phyloP scores from a whole-genome alignment of 2,329 filamentous ascomycete genomes.

The Thielaviopsis musarum region DNA sequence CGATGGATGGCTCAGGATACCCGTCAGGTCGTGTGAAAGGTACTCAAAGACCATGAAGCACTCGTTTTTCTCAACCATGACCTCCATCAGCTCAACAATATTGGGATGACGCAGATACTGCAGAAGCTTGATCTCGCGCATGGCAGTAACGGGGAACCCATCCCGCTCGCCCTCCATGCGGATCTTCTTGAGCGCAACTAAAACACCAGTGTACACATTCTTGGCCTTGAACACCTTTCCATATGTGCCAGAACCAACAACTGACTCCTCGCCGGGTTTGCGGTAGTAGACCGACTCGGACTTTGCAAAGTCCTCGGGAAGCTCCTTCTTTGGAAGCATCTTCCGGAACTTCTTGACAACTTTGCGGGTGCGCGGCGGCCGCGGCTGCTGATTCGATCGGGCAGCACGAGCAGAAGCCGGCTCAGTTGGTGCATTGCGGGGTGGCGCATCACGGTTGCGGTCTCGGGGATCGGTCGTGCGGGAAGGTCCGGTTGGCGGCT shows the following conservation, averaged over 20 bases:
- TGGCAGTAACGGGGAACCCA: slow-evolving; percentile 79
- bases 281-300: slow-evolving; percentile 88
- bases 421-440: slow-evolving; percentile 34
- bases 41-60: slow-evolving; percentile 99
- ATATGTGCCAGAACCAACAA: slow-evolving; percentile 88
- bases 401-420: slow-evolving; percentile 30
- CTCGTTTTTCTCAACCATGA: slow-evolving; percentile 97
- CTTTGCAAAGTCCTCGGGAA: slow-evolving; percentile 53
- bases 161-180: slow-evolving; percentile 87
- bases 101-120: slow-evolving; percentile 71
- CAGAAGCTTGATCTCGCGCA: slow-evolving; percentile 81
- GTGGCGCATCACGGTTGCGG: slow-evolving; percentile 22
- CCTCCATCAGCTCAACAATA: slow-evolving; percentile 68
- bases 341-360: slow-evolving; percentile 54
- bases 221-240: slow-evolving; percentile 91
- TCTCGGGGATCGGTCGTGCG: slow-evolving; percentile 20
- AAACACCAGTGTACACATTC: slow-evolving; percentile 73
- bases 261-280: slow-evolving; percentile 94
- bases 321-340: slow-evolving; percentile 50
- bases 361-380: slow-evolving; percentile 38
- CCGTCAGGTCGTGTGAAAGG: slow-evolving; percentile 86
- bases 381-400: slow-evolving; percentile 16
- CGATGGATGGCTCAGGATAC: slow-evolving; percentile 81
- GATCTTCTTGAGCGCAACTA: slow-evolving; percentile 78
- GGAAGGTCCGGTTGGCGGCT: slow-evolving; percentile 16